These are phyloP conservation scores for Nyssa sinensis DNA, from an alignment of 148 eudicot genomes.

Conservation along the genomic window DNA sequence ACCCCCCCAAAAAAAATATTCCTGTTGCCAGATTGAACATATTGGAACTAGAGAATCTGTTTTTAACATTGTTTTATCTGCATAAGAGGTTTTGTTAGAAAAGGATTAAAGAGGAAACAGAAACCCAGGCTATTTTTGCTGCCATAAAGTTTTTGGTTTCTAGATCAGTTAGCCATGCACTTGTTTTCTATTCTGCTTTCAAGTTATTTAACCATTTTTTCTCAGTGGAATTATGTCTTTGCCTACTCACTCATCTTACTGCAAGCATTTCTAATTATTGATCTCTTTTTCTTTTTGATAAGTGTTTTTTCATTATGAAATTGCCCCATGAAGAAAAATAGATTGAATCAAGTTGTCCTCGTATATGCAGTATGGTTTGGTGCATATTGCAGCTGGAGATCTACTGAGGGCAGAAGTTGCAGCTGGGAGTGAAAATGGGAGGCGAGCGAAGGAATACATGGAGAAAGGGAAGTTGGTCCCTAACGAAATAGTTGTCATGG, in stretches of 20 bases:
- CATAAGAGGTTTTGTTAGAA: too few relatives aligned
- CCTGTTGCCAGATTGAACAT: too few relatives aligned
- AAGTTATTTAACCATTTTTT: not conserved
- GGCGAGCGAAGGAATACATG: conserved; percentile 84
- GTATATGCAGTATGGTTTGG: conserved; percentile 89
- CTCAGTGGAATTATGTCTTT: not conserved
- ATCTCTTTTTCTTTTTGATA: too few relatives aligned
- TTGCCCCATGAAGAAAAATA: conserved; percentile 32
- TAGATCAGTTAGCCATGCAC: not conserved
- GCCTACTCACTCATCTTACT: conserved; percentile 9
- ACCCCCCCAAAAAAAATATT: too few relatives aligned
- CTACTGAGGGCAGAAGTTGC: conserved; percentile 83
- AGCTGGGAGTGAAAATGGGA: conserved; percentile 84
- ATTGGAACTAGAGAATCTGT: too few relatives aligned
- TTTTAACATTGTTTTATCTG: too few relatives aligned
- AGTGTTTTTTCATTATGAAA: conserved; percentile 31
- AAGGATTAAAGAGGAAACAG: too few relatives aligned
- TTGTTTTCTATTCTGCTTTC: not conserved
- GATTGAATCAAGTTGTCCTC: conserved; percentile 49
- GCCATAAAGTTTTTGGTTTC: not conserved
- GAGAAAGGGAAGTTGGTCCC: conserved; percentile 96
- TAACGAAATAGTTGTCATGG: conserved; percentile 91
- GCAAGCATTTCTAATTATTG: too few relatives aligned
- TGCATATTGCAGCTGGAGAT: conserved; percentile 98
- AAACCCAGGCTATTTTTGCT: not conserved